phyloP scores from a whole-genome alignment of 345 rosid genomes.

The Linum usitatissimum region DNA sequence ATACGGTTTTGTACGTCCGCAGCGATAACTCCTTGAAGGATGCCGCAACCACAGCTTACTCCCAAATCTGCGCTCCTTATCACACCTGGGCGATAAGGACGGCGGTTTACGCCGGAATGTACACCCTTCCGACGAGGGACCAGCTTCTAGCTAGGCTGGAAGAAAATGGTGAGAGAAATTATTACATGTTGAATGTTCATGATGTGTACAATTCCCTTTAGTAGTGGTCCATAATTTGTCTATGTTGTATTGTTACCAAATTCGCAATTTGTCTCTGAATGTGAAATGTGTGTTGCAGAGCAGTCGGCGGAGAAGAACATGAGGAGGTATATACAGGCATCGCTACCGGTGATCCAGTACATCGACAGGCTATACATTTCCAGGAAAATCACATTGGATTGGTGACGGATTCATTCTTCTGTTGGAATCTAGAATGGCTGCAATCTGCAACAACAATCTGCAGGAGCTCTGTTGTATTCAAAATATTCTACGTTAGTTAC shows the following conservation, averaged over 20 bases:
- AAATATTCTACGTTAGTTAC: too few relatives aligned
- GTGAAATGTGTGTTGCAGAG: slow-evolving; percentile 31
- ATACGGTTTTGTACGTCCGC: neutral
- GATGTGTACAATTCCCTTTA: too few relatives aligned
- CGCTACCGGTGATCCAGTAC: slow-evolving; percentile 50
- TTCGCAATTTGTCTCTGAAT: too few relatives aligned
- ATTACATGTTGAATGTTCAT: too few relatives aligned
- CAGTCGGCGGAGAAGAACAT: slow-evolving; percentile 66
- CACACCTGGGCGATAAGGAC: slow-evolving; percentile 83
- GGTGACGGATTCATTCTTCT: slow-evolving; percentile 26
- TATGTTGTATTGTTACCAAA: too few relatives aligned
- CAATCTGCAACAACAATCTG: too few relatives aligned
- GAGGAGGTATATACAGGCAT: slow-evolving; percentile 60
- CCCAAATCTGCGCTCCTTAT: slow-evolving; percentile 78
- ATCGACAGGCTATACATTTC: slow-evolving; percentile 61
- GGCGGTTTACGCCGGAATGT: slow-evolving; percentile 94
- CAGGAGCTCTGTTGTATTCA: too few relatives aligned
- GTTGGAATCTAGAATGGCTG: too few relatives aligned
- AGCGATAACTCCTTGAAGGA: slow-evolving; percentile 63
- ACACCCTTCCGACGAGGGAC: slow-evolving; percentile 70
- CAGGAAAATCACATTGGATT: slow-evolving; percentile 64
- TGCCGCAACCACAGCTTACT: slow-evolving; percentile 81
- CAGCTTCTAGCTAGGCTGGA: slow-evolving; percentile 62
- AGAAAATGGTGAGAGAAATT: slow-evolving; percentile 48
- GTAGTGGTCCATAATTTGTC: too few relatives aligned